Conservation (phyloP, 2,329 filamentous ascomycete genomes). For the Tolypocladium amazonense region DNA sequence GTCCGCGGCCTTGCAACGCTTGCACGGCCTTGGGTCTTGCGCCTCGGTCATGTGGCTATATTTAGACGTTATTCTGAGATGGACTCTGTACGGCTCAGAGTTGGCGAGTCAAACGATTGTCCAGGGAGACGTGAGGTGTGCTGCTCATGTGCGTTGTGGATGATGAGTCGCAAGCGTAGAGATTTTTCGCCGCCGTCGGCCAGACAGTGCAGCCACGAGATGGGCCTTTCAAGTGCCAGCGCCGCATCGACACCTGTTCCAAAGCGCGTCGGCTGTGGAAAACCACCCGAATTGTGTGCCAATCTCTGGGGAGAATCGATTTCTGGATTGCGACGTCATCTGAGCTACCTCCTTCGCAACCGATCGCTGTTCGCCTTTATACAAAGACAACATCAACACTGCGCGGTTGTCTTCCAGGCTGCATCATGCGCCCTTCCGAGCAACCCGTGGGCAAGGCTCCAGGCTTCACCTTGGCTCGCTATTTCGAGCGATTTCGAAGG, state of each 20-base stretch:
- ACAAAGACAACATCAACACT: not conserved
- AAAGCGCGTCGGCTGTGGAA: not conserved
- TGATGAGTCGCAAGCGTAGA: not conserved
- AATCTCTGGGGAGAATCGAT: not conserved
- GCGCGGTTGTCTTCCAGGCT: not conserved
- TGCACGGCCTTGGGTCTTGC: slow-evolving; percentile 11
- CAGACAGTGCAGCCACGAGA: not conserved
- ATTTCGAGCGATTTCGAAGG: not conserved
- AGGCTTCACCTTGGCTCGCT: not conserved
- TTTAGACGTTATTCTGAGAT: not conserved
- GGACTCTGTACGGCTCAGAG: not conserved
- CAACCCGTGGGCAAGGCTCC: not conserved
- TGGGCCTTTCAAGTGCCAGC: not conserved
- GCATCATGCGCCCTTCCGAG: not conserved
- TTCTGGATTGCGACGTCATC: not conserved
- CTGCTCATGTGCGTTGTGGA: not conserved
- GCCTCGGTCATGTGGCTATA: not conserved
- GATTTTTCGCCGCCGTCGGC: not conserved
- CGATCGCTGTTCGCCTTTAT: not conserved
- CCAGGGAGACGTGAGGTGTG: not conserved
- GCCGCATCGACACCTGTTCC: not conserved
- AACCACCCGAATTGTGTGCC: not conserved
- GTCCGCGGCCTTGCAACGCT: slow-evolving; percentile 19
- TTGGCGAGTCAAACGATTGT: not conserved
- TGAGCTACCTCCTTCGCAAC: not conserved